Percentiles rank a stretch among this genome's conserved stretches.
Conservation (phyloP, 768 basidiomycete species). For the Pholiota conissans region DNA sequence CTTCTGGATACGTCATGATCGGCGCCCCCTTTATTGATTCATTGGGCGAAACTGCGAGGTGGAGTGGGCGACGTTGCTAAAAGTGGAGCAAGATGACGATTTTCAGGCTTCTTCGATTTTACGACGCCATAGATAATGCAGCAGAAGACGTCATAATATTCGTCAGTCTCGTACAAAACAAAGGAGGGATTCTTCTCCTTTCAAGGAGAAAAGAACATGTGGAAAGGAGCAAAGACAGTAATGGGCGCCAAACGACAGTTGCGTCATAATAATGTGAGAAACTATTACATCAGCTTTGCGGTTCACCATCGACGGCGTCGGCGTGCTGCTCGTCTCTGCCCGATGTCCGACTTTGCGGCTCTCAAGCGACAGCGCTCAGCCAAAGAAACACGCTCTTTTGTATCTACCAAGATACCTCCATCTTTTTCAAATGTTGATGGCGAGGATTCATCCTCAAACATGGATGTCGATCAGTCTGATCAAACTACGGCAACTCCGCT, state of each 20-base stretch:
- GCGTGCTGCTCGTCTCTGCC: background rate
- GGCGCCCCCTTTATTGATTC: background rate
- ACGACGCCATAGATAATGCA: too few species aligned
- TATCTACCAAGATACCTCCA: background rate
- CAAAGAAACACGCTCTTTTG: background rate
- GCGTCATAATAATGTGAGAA: background rate
- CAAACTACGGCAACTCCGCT: background rate
- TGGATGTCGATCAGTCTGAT: background rate
- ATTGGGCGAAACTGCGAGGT: background rate
- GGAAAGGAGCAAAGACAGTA: too few species aligned
- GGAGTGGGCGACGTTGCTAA: too few species aligned
- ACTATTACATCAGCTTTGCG: background rate
- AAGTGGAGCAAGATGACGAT: too few species aligned
- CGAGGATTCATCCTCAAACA: background rate
- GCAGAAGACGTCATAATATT: too few species aligned
- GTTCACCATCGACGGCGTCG: background rate
- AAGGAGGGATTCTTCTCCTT: too few species aligned
- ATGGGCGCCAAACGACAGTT: background rate
- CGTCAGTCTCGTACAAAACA: too few species aligned
- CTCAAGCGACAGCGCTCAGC: slow-evolving; percentile 1
- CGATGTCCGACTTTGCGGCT: slow-evolving; percentile 3
- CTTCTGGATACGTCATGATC: background rate
- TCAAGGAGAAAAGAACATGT: too few species aligned
- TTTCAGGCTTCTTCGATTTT: too few species aligned
- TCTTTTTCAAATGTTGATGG: background rate